Evolutionary conservation across 2,329 filamentous ascomycete genomes (phyloP).

Genomic region (Penicillium sp.): DNA sequence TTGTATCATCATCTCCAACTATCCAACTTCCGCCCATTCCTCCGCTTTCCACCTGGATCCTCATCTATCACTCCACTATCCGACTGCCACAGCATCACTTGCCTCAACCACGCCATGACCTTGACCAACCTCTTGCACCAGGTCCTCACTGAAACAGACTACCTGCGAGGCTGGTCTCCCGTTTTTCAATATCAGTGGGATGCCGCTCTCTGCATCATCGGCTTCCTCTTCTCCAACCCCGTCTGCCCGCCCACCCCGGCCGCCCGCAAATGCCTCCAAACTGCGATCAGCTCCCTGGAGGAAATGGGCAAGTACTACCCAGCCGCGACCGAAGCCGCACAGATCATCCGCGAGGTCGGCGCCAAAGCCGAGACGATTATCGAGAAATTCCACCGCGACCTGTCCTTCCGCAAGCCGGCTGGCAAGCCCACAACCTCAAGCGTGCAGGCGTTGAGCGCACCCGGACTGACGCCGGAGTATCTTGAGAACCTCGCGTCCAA

Average conservation of each 20-base stretch:
- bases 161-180: conserved; percentile 41
- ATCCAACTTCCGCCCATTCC: conserved; percentile 42
- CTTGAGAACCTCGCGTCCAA: conserved; percentile 2
- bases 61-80: conserved; percentile 18
- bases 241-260: conserved; percentile 23
- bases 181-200: conserved; percentile 48
- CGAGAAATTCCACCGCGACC: conserved; percentile 2
- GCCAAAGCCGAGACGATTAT: conserved; percentile 27
- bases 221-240: conserved; percentile 44
- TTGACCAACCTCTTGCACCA: conserved; percentile 42
- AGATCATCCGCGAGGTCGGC: conserved; percentile 32
- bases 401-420: conserved; percentile 1
- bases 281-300: conserved; percentile 38
- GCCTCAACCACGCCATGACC: conserved; percentile 37
- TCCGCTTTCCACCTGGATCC: conserved; percentile 32
- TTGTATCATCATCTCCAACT: conserved; percentile 42
- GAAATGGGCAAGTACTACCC: conserved; percentile 36
- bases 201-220: conserved; percentile 41
- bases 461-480: conserved; percentile 9
- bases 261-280: conserved; percentile 37
- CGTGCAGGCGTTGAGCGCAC: conserved; percentile 6
- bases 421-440: conserved; percentile 1
- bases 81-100: conserved; percentile 28
- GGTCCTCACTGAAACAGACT: conserved; percentile 29
- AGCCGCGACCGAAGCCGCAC: conserved; percentile 34